Percentiles rank a stretch among this genome's conserved stretches.
phyloP scores from a whole-genome alignment of 495 filamentous ascomycete species.

The Annulohypoxylon maeteangense region DNA sequence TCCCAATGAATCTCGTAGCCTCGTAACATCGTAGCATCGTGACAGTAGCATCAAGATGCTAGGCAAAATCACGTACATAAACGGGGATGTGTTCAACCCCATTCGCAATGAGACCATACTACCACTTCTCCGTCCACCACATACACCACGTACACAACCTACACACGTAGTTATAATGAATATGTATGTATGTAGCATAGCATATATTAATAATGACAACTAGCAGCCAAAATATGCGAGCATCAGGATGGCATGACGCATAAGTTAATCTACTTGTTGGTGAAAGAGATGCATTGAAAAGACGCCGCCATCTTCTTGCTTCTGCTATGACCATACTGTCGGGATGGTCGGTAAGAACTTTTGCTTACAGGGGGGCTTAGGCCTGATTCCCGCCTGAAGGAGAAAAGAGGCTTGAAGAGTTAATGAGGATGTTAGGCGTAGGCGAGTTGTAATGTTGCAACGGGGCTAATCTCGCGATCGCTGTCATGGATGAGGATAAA shows the following conservation, averaged over 20 bases:
- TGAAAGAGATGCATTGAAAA: conserved; percentile 7
- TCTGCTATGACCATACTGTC: conserved; percentile 31
- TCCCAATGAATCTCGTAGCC: neutral
- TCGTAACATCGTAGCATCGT: neutral
- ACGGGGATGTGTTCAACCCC: neutral
- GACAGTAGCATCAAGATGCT: neutral
- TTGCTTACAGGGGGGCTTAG: conserved; percentile 16
- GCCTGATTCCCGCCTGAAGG: conserved; percentile 4
- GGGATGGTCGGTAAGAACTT: conserved; percentile 37
- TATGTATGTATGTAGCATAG: conserved; percentile 21
- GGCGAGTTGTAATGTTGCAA: too few species aligned
- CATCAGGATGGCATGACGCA: conserved; percentile 22
- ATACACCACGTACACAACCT: neutral
- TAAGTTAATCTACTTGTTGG: conserved; percentile 26
- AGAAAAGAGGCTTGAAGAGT: conserved; percentile 23
- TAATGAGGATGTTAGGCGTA: conserved; percentile 18
- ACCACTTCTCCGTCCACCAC: conserved; percentile 8
- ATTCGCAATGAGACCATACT: conserved; percentile 8
- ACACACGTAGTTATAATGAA: neutral
- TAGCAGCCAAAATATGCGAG: conserved; percentile 31
- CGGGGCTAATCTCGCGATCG: conserved; percentile 40
- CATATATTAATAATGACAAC: conserved; percentile 35
- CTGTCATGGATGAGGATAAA: conserved; percentile 32
- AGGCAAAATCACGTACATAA: conserved; percentile 11
- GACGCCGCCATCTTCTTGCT: neutral